Conservation (phyloP, 257 asterid genomes). For the Solanum sparsipilum region DNA sequence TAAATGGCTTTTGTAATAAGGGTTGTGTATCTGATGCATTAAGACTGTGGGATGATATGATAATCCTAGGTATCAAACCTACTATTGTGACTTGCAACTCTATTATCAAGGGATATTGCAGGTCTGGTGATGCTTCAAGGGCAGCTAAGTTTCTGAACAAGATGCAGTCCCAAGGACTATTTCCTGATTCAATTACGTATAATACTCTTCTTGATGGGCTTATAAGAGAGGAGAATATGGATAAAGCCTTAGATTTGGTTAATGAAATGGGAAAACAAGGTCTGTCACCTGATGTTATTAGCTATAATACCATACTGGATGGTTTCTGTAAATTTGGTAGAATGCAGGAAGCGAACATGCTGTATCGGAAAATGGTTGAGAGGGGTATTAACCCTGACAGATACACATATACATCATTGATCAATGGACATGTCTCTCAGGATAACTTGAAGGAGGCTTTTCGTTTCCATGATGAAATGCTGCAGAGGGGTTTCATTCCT, state of each 20-base stretch:
- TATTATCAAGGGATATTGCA: constrained; percentile 62
- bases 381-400: constrained; percentile 43
- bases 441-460: constrained; percentile 65
- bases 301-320: constrained; percentile 48
- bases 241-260: constrained; percentile 35
- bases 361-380: constrained; percentile 37
- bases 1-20: constrained; percentile 51
- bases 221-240: constrained; percentile 49
- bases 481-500: constrained; percentile 56
- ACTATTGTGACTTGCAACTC: constrained; percentile 53
- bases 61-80: constrained; percentile 37
- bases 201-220: constrained; percentile 68
- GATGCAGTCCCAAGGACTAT: constrained; percentile 37
- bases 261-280: constrained; percentile 45
- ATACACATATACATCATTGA: constrained; percentile 38
- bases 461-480: constrained; percentile 59
- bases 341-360: constrained; percentile 46
- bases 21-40: constrained; percentile 47
- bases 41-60: constrained; percentile 59
- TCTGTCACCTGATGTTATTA: constrained; percentile 35
- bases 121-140: constrained; percentile 34
- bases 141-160: constrained; percentile 42
- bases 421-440: constrained; percentile 51
- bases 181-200: constrained; percentile 42
- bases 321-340: constrained; percentile 53